phyloP scores from a whole-genome alignment of 805 yeast species.

The Alloascoidea hylecoeti region DNA sequence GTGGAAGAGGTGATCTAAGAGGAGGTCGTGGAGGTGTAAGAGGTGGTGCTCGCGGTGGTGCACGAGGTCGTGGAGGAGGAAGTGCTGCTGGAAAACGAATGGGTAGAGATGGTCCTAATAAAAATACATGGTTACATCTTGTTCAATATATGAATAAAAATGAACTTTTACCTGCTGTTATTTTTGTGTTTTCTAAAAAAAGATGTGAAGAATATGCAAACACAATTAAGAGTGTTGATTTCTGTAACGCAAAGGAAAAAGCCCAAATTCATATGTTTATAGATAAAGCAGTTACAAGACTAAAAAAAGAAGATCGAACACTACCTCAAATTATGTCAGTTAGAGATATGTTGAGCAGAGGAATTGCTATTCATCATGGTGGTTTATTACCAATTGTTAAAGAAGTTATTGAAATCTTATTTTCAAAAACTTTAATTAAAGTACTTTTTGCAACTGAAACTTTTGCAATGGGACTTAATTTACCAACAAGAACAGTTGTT shows the following conservation, averaged over 20 bases:
- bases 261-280: constrained; percentile 90
- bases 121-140: constrained; percentile 62
- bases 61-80: constrained; percentile 26
- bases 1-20: constrained; percentile 22
- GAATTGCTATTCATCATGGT: constrained; percentile 94
- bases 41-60: constrained; percentile 16
- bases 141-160: constrained; percentile 56
- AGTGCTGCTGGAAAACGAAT: constrained; percentile 11
- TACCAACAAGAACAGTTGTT: constrained; percentile 94
- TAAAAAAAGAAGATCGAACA: constrained; percentile 84
- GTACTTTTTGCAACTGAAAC: constrained; percentile 96
- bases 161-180: constrained; percentile 77
- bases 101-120: constrained; percentile 56
- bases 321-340: constrained; percentile 82
- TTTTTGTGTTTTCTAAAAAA: constrained; percentile 88
- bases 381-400: constrained; percentile 88
- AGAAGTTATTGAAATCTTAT: constrained; percentile 84
- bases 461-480: constrained; percentile 94
- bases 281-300: constrained; percentile 75
- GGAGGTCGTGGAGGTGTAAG: constrained; percentile 19
- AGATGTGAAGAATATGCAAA: constrained; percentile 90
- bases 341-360: constrained; percentile 73
- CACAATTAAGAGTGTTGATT: constrained; percentile 57
- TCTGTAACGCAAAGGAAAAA: constrained; percentile 72
- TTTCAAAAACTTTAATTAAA: constrained; percentile 75